These are phyloP conservation scores for Iodosphaeria phyllophila DNA, from an alignment of 2,329 filamentous ascomycete species.

Conservation along the genomic window DNA sequence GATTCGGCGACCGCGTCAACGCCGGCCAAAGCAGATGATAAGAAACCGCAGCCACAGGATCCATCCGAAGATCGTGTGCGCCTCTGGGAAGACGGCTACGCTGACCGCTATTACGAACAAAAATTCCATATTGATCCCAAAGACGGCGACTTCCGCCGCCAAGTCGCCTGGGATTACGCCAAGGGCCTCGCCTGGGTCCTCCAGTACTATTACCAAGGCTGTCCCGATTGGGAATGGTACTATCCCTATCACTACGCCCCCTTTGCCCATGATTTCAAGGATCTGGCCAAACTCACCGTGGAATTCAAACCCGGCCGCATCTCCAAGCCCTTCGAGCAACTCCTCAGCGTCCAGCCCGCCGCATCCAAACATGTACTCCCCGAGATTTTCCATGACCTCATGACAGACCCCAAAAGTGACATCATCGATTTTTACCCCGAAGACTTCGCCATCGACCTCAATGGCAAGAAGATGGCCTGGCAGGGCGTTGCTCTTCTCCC, in stretches of 20 bases:
- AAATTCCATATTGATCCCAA: conserved; percentile 76
- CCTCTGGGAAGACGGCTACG: conserved; percentile 90
- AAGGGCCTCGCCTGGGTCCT: conserved; percentile 93
- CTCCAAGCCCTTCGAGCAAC: conserved; percentile 85
- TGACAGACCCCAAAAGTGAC: conserved; percentile 72
- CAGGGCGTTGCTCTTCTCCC: conserved; percentile 85
- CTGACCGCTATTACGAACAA: conserved; percentile 89
- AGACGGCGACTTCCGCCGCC: conserved; percentile 70
- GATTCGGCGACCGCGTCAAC: conserved; percentile 35
- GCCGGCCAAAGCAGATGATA: conserved; percentile 28
- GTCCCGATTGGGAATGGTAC: conserved; percentile 98
- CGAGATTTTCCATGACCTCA: conserved; percentile 71
- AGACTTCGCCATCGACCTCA: conserved; percentile 82
- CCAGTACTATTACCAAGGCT: conserved; percentile 94
- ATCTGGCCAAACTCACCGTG: conserved; percentile 61
- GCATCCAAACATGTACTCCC: conserved; percentile 86
- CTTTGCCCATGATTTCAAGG: conserved; percentile 86
- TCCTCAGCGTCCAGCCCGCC: conserved; percentile 94
- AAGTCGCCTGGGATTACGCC: conserved; percentile 80
- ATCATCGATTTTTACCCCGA: conserved; percentile 97
- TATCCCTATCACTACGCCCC: conserved; percentile 98
- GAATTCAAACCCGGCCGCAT: conserved; percentile 69
- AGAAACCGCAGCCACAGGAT: too few relatives aligned
- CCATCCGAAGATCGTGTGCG: conserved; percentile 63
- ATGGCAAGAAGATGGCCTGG: conserved; percentile 98